phyloP scores from a whole-genome alignment of 192 early-diverging fungal species.

The Martensiomyces pterosporus region DNA sequence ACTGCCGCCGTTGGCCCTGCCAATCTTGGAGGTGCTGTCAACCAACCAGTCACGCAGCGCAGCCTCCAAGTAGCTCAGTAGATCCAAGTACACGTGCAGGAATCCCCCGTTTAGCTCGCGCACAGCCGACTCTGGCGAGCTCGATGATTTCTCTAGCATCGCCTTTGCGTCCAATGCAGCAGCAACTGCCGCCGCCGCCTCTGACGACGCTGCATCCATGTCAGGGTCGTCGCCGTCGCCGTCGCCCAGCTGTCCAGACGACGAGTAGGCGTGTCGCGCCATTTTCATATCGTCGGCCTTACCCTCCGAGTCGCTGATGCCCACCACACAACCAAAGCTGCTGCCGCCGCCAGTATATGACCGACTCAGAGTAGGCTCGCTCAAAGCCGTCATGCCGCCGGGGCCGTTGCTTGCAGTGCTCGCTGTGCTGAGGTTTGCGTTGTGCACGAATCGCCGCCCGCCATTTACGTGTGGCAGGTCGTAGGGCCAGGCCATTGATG shows the following conservation, averaged over 20 bases:
- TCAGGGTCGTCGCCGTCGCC: conserved; percentile 14
- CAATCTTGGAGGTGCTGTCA: too few relatives aligned
- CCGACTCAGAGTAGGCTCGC: too few relatives aligned
- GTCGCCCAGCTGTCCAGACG: conserved; percentile 8
- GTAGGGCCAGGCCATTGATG: conserved; percentile 18
- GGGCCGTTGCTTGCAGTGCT: conserved; percentile 29
- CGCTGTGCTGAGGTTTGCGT: conserved; percentile 30
- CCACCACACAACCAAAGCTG: neutral
- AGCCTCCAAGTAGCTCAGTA: conserved; percentile 52
- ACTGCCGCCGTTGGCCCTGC: neutral
- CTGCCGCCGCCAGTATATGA: too few relatives aligned
- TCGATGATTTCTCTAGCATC: conserved; percentile 14
- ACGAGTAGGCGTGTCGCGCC: conserved; percentile 6
- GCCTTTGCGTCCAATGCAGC: conserved; percentile 34
- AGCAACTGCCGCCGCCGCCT: conserved; percentile 14
- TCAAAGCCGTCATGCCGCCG: too few relatives aligned
- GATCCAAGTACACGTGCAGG: conserved; percentile 63
- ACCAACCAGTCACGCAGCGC: conserved; percentile 22
- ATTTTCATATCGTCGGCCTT: neutral
- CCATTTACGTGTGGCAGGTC: conserved; percentile 9
- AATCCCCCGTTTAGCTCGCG: conserved; percentile 51
- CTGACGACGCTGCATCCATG: conserved; percentile 18
- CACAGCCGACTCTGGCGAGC: conserved; percentile 4
- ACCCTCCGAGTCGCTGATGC: conserved; percentile 6
- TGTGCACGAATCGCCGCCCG: conserved; percentile 25